Base-by-base conservation (phyloP, 2,329 filamentous ascomycete genomes). In the Clonostachys byssicola region DNA sequence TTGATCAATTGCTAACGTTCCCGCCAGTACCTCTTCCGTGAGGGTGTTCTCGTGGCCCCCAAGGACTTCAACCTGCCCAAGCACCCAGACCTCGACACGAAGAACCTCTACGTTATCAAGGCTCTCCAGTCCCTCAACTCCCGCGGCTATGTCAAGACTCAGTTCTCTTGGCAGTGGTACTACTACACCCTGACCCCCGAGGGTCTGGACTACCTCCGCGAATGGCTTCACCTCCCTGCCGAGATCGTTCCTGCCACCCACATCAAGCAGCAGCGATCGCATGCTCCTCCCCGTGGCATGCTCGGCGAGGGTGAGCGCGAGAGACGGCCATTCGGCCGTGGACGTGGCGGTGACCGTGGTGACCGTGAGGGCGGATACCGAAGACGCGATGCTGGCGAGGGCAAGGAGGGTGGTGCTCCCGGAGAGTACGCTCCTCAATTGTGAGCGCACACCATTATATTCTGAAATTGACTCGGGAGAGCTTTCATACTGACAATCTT, bases 161-260 rank as follows among this genome's bases (percentile, higher is more conserved):
- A 95, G 78, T 99, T 99, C 88, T 96, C 91, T 61, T 96, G 91
- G 91, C 91, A 96, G 80, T 96, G 92, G 85, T 96, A 97, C 88
- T 99, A 99, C 89, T 99, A 99, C 87, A 96, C 94, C 77, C 87
- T 99, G 77, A 96, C 92, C 73, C 89, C 92, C 70, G 92, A 97
- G 84, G 94, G 94, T 79, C 92, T 99, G 73, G 92, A 97, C 82
- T 99, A 99, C 85, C 92, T 99, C 74, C 92, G 94, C 72, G 94
- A 99, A 83, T 99, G 94, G 94, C 92, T 99, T 65, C 94, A 99
- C 80, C 88, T 99, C 66, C 94, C 94, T 67, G 92, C 94, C 72
- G 94, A 99, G 86, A 96, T 99, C 71, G 94, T 99, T 61, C 94
- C 94, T 64, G 91, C 95, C 68, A 99, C 94, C 68, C 94, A 99